Base-by-base conservation (phyloP, 2,329 filamentous ascomycete species). In the Botrytis byssoidea region DNA sequence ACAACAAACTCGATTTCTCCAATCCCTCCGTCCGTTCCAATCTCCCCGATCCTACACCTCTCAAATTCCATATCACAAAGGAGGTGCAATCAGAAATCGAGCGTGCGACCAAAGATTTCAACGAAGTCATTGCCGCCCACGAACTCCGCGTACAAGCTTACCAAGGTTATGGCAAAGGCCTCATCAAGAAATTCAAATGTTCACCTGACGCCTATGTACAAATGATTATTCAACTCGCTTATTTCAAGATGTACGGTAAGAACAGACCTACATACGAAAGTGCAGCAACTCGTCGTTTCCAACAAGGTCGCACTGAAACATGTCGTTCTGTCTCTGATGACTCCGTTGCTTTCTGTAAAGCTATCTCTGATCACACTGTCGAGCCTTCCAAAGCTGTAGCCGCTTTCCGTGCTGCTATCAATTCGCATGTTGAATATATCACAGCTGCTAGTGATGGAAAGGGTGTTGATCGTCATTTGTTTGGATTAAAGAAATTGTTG, bases 121-220 rank as follows among this genome's bases (percentile, higher is more conserved):
- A 87, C 75, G 86, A 90, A 78, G 89, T 97, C 75, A 97, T 99
- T 77, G 90, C 89, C 76, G 88, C 93, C 77, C 96, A 99, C 83
- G 92, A 99, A 83, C 91, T 99, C 64, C 90, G 93, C 35, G 95
- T 99, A 4, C 95, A 98, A 83, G 93, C 94, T 42, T 99, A 97
- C 86, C 95, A 98, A 84, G 95, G 92, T 79, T 99, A 99, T 83
- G 96, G 96, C 83, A 99, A 99, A 86, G 94, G 94, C 40, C 86
- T 99, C 75, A 98, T 99, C 88, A 99, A 99, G 90, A 97, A 97
- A 84, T 98, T 99, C 90, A 97, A 94, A 86, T 97, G 93, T 89
- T 97, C 93, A 40, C 96, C 96, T 44, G 97, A 99, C 80, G 96
- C 95, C 46, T 99, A 97, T 83, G 94, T 98, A 60, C 96, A 99